A percentile compares a stretch with the other conserved stretches of the same genome.
phyloP scores from a whole-genome alignment of 495 filamentous ascomycete genomes.

The Pyrenopolyporus hunteri region DNA sequence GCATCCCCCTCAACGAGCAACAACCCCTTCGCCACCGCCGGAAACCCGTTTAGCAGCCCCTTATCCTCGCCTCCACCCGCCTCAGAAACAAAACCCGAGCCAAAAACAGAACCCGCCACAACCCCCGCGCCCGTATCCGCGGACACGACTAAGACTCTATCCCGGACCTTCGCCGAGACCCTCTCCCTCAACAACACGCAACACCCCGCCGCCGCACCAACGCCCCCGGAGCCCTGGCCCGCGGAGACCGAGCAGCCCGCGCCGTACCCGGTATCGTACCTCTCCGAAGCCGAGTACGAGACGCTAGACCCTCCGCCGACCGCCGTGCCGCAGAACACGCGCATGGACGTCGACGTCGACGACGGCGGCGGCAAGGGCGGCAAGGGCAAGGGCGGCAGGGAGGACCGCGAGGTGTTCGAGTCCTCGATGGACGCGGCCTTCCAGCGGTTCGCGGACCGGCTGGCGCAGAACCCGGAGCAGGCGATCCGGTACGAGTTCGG shows the following conservation, averaged over 20 bases:
- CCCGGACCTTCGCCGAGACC: conserved; percentile 73
- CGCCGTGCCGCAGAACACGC: conserved; percentile 52
- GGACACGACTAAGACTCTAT: conserved; percentile 50
- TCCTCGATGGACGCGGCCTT: conserved; percentile 85
- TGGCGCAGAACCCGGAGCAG: conserved; percentile 92
- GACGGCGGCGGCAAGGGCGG: conserved; percentile 49
- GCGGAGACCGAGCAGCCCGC: conserved; percentile 63
- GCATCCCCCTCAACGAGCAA: conserved; percentile 7
- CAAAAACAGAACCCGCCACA: conserved; percentile 29
- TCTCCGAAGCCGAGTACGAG: conserved; percentile 90
- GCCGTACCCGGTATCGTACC: conserved; percentile 76
- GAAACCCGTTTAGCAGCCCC: conserved; percentile 39
- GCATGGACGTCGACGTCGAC: conserved; percentile 63
- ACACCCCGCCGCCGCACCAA: conserved; percentile 41
- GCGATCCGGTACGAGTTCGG: conserved; percentile 90
- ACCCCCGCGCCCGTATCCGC: conserved; percentile 35
- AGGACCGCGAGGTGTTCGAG: conserved; percentile 84
- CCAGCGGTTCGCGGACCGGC: conserved; percentile 85
- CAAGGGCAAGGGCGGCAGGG: conserved; percentile 56
- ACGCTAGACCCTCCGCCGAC: conserved; percentile 64
- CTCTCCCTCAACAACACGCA: conserved; percentile 57
- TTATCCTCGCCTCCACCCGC: conserved; percentile 16
- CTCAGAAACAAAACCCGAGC: conserved; percentile 36
- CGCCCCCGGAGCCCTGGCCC: conserved; percentile 76
- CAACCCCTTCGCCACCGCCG: conserved; percentile 39